phyloP scores from a whole-genome alignment of 306 rosid species.

The Calophaca sinica region DNA sequence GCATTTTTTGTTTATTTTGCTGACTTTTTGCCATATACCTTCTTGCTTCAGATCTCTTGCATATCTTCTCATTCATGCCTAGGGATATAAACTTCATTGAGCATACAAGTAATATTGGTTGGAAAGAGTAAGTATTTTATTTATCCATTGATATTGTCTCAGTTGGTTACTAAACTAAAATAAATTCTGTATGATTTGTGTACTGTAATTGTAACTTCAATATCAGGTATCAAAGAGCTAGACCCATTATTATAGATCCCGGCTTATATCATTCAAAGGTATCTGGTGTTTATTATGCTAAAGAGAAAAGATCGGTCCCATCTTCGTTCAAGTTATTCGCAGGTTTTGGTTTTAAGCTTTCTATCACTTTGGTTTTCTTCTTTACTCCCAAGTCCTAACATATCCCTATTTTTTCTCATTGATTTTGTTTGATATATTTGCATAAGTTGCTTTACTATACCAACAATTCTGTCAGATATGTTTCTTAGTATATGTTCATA shows the following conservation, averaged over 20 bases:
- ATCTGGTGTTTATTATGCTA: slow-evolving; percentile 94
- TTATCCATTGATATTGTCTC: slow-evolving; percentile 31
- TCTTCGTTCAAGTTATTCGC: slow-evolving; percentile 88
- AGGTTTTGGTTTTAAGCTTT: slow-evolving; percentile 53
- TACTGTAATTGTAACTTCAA: slow-evolving; percentile 31
- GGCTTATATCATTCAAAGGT: slow-evolving; percentile 81
- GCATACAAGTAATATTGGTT: slow-evolving; percentile 88
- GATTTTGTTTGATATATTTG: background rate
- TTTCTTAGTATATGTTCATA: background rate
- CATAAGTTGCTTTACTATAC: background rate
- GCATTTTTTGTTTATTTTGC: slow-evolving; percentile 34
- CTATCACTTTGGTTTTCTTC: slow-evolving; percentile 24
- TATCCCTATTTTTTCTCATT: background rate
- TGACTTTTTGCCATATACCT: slow-evolving; percentile 42
- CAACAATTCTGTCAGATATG: background rate
- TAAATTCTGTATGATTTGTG: slow-evolving; percentile 26
- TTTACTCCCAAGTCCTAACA: background rate
- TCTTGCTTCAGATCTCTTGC: slow-evolving; percentile 75
- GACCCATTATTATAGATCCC: slow-evolving; percentile 85
- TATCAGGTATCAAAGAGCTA: slow-evolving; percentile 75
- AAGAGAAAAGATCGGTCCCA: slow-evolving; percentile 85
- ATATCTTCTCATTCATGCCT: slow-evolving; percentile 86
- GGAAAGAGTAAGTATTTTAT: slow-evolving; percentile 84
- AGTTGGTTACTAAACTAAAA: slow-evolving; percentile 10
- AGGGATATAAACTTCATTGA: slow-evolving; percentile 84